These are phyloP conservation scores for Backusella australiensis DNA, from an alignment of 192 early-diverging fungal species.

Conservation along the genomic window DNA sequence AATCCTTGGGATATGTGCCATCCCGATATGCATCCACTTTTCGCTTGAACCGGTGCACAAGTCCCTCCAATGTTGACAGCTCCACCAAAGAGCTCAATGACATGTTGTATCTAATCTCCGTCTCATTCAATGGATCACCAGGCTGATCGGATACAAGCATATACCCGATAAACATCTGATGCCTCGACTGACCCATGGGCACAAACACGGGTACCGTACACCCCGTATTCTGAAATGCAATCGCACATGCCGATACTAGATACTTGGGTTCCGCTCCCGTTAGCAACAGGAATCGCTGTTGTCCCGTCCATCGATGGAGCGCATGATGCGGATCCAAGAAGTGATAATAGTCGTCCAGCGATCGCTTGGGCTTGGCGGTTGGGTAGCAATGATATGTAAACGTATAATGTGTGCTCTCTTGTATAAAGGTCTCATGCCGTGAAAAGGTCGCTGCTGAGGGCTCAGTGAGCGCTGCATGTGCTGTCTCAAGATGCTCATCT, in stretches of 20 bases:
- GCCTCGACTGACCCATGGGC: conserved; percentile 10
- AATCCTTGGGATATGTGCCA: not conserved
- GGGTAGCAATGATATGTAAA: conserved; percentile 46
- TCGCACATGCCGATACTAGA: conserved; percentile 62
- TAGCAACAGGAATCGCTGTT: conserved; percentile 50
- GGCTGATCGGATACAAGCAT: conserved; percentile 10
- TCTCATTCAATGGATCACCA: not conserved
- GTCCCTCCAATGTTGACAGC: conserved; percentile 34
- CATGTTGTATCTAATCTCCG: conserved; percentile 43
- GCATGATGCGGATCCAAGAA: conserved; percentile 34
- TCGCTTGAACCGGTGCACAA: conserved; percentile 37
- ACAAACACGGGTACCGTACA: conserved; percentile 44
- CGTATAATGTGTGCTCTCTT: conserved; percentile 32
- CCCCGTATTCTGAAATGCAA: conserved; percentile 63
- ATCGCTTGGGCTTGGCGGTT: not conserved
- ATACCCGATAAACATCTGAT: conserved; percentile 19
- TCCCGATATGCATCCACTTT: conserved; percentile 34
- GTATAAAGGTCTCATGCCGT: conserved; percentile 28
- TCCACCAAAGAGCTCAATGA: conserved; percentile 29
- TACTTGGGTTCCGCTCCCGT: conserved; percentile 55
- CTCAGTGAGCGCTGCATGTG: not conserved
- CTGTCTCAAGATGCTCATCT: not conserved
- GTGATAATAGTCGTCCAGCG: not conserved
- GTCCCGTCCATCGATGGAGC: conserved; percentile 69
- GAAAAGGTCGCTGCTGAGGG: conserved; percentile 18